These are phyloP conservation scores for Leptomonas pyrrhocoris DNA, from an alignment of 208 protist species.

Conservation along the genomic window DNA sequence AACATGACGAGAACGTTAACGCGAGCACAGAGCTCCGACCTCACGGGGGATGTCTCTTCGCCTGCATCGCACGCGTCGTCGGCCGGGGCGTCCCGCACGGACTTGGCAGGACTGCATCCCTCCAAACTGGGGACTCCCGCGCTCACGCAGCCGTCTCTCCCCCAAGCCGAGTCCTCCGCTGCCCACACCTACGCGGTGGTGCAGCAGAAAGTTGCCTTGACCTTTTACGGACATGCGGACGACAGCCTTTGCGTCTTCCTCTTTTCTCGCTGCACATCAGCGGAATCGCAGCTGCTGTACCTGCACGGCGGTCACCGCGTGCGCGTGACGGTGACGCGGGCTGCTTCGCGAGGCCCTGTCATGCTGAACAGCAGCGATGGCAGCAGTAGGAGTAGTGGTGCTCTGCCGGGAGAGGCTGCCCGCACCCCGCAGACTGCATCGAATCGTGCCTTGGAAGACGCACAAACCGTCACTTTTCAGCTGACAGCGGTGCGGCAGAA, in stretches of 20 bases:
- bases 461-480: conserved; percentile 24
- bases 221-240: conserved; percentile 32
- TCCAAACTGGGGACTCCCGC: neutral
- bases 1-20: conserved; percentile 14
- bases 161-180: neutral
- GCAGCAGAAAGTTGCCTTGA: conserved; percentile 21
- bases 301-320: conserved; percentile 32
- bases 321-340: conserved; percentile 9
- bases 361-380: neutral
- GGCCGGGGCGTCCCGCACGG: conserved; percentile 5
- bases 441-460: neutral
- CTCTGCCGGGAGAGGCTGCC: neutral
- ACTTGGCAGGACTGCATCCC: neutral
- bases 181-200: conserved; percentile 29
- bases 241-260: conserved; percentile 36
- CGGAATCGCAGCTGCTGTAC: conserved; percentile 32
- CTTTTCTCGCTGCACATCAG: conserved; percentile 18
- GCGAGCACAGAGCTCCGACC: conserved; percentile 18
- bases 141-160: neutral
- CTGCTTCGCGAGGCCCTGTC: neutral
- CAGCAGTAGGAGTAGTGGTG: neutral
- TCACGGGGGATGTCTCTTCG: neutral
- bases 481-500: conserved; percentile 13
- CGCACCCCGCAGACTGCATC: neutral
- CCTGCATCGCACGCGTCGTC: conserved; percentile 10